Evolutionary conservation across 768 basidiomycete species (phyloP).

Genomic region (Dioszegia aurantiaca): DNA sequence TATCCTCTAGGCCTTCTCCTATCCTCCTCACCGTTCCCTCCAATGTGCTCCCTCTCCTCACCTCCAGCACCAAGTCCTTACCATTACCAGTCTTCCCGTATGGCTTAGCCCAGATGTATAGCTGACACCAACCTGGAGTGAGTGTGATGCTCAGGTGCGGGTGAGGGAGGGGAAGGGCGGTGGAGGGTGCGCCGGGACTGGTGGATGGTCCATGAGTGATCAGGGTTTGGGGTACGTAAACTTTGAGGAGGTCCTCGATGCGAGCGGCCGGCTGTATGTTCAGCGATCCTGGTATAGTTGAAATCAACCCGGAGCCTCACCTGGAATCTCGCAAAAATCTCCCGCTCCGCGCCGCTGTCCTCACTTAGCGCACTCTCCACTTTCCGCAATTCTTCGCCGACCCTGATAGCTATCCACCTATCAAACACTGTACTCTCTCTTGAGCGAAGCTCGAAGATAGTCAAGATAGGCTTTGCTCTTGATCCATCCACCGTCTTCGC

Average conservation of each 20-base stretch:
- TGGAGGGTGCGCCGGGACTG: background rate
- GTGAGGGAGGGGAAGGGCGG: conserved; percentile 27
- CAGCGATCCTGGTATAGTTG: background rate
- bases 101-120: conserved; percentile 25
- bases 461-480: too few relatives aligned
- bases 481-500: too few relatives aligned
- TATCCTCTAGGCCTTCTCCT: conserved; percentile 35
- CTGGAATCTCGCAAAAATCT: conserved; percentile 36
- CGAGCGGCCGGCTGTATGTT: conserved; percentile 31
- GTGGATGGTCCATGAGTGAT: conserved; percentile 8
- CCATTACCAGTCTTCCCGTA: conserved; percentile 8
- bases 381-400: conserved; percentile 34
- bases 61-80: conserved; percentile 36
- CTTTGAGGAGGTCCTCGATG: conserved; percentile 39
- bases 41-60: conserved; percentile 20
- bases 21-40: conserved; percentile 31
- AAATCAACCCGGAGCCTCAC: conserved; percentile 18
- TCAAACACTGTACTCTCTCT: conserved; percentile 43
- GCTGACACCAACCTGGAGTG: conserved; percentile 35
- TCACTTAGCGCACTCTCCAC: conserved; percentile 37
- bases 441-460: conserved; percentile 18
- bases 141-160: conserved; percentile 29
- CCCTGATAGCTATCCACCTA: conserved; percentile 38
- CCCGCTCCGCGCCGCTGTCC: conserved; percentile 28
- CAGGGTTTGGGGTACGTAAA: conserved; percentile 20